Evolutionary conservation across 2,329 filamentous ascomycete genomes (phyloP).

Genomic region (Fonsecaea pugnacius): DNA sequence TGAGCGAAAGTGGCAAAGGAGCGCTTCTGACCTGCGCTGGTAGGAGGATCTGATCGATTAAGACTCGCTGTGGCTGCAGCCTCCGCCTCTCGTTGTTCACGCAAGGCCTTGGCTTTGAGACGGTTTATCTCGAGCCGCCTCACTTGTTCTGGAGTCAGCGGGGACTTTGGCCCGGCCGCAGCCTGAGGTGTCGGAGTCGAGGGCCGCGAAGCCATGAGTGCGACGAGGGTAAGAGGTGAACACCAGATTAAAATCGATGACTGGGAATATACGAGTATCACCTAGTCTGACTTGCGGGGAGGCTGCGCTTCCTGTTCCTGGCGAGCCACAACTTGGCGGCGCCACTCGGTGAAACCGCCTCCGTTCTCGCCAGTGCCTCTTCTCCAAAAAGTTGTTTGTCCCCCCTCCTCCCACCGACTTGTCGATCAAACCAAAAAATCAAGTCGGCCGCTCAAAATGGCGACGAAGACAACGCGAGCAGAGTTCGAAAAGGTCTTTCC

Average conservation of each 20-base stretch:
- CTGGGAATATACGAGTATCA: not conserved
- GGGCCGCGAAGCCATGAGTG: constrained; percentile 44
- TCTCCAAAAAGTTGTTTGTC: constrained; percentile 20
- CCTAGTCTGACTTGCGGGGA: not conserved
- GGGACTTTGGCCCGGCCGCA: constrained; percentile 46
- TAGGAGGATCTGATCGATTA: constrained; percentile 53
- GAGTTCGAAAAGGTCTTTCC: constrained; percentile 93
- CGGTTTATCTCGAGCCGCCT: constrained; percentile 79
- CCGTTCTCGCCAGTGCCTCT: constrained; percentile 7
- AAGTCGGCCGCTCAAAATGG: constrained; percentile 53
- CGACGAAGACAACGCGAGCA: constrained; percentile 68
- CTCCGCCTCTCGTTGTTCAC: constrained; percentile 72
- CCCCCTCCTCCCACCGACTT: constrained; percentile 15
- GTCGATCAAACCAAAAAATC: constrained; percentile 22
- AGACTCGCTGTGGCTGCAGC: constrained; percentile 41
- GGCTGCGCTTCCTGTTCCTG: not conserved
- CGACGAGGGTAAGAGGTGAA: not conserved
- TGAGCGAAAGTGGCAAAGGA: constrained; percentile 67
- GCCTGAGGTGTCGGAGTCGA: constrained; percentile 52
- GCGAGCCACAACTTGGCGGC: constrained; percentile 15
- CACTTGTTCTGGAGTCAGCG: constrained; percentile 65
- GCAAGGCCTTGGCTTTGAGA: constrained; percentile 83
- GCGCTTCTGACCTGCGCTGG: constrained; percentile 70
- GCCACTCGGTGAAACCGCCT: constrained; percentile 24
- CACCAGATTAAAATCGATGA: not conserved